Conservation (phyloP, 2,329 filamentous ascomycete genomes). For the Emmonsia crescens region DNA sequence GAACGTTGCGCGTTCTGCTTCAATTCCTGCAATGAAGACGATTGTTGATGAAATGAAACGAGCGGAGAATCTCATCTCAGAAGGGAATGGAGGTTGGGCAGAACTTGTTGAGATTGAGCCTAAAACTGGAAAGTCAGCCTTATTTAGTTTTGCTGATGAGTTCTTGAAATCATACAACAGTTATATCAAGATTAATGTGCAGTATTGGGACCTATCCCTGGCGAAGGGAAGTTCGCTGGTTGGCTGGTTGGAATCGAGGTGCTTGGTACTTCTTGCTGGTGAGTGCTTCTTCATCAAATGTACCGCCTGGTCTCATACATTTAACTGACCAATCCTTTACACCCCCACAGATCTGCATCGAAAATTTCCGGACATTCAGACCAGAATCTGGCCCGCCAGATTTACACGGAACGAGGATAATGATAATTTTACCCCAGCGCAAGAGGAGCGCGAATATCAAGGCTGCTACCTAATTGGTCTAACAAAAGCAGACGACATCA, state of each 20-base stretch:
- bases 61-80: conserved; percentile 34
- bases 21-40: conserved; percentile 41
- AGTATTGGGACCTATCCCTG: conserved; percentile 53
- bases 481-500: conserved; percentile 13
- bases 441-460: conserved; percentile 40
- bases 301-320: not conserved
- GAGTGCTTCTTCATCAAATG: conserved; percentile 20
- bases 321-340: not conserved
- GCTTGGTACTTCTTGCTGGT: conserved; percentile 49
- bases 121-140: not conserved
- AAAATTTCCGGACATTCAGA: conserved; percentile 40
- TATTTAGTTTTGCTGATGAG: conserved; percentile 24
- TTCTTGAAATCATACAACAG: conserved; percentile 45
- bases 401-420: conserved; percentile 37
- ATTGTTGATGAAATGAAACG: conserved; percentile 43
- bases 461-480: conserved; percentile 54
- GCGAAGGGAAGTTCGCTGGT: conserved; percentile 46
- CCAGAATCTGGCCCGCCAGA: conserved; percentile 53
- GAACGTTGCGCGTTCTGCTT: conserved; percentile 49
- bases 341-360: conserved; percentile 43
- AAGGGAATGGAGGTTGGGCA: conserved; percentile 33
- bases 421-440: not conserved
- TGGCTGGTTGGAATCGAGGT: conserved; percentile 54
- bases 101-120: conserved; percentile 26
- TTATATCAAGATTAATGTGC: conserved; percentile 51